Conservation (phyloP, 495 filamentous ascomycete genomes). For the Sphaerosporella brunnea region DNA sequence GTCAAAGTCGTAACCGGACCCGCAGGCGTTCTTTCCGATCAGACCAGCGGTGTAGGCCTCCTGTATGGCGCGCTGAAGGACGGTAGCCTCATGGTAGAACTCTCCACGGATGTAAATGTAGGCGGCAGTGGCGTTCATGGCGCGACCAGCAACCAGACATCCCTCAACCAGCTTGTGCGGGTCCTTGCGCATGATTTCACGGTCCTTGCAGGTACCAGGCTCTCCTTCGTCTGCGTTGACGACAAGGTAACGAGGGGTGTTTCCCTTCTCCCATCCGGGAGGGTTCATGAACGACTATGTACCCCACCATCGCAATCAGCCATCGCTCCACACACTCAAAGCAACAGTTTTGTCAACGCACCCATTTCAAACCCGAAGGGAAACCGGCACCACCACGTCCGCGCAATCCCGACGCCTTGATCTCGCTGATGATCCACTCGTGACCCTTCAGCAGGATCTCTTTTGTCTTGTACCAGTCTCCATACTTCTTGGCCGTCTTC, state of each 20-base stretch:
- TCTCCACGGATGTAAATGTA: slow-evolving; percentile 99
- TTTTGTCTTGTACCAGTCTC: slow-evolving; percentile 98
- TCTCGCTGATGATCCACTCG: slow-evolving; percentile 95
- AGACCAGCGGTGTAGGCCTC: slow-evolving; percentile 86
- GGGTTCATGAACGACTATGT: slow-evolving; percentile 98
- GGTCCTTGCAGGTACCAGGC: slow-evolving; percentile 97
- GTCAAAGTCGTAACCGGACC: slow-evolving; percentile 92
- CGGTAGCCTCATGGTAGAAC: slow-evolving; percentile 91
- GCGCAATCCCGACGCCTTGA: slow-evolving; percentile 88
- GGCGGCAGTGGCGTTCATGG: slow-evolving; percentile 94
- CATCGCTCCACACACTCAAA: no score
- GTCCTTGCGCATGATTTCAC: slow-evolving; percentile 99
- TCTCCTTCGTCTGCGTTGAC: slow-evolving; percentile 98
- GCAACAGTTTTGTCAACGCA: slow-evolving; percentile 30
- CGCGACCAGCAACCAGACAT: slow-evolving; percentile 85
- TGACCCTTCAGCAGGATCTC: slow-evolving; percentile 92
- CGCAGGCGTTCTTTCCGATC: slow-evolving; percentile 96
- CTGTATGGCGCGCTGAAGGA: slow-evolving; percentile 86
- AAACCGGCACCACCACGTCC: slow-evolving; percentile 96
- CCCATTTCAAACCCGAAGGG: slow-evolving; percentile 97
- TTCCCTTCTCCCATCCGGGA: slow-evolving; percentile 98
- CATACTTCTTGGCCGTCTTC: slow-evolving; percentile 91
- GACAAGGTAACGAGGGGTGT: slow-evolving; percentile 84
- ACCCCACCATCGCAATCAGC: no score
- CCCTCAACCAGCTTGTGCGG: slow-evolving; percentile 97